Evolutionary conservation across 75 land plant species (phyloP).

Genomic region (Isoetes taiwanensis): DNA sequence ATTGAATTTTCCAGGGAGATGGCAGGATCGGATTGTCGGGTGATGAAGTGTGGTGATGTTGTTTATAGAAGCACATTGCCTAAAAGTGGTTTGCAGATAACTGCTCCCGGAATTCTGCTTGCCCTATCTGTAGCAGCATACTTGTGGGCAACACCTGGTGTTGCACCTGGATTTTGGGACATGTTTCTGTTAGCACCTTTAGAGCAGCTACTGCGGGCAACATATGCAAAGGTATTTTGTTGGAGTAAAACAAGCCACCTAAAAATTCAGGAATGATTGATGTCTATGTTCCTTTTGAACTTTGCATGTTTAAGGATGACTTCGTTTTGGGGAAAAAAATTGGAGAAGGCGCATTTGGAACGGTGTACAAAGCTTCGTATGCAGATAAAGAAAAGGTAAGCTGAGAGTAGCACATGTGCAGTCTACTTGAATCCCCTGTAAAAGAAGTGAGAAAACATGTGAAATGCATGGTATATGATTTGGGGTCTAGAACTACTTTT

Average conservation of each 20-base stretch:
- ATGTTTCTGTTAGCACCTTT: slow-evolving; percentile 92
- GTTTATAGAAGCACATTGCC: slow-evolving; percentile 94
- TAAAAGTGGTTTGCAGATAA: slow-evolving; percentile 43
- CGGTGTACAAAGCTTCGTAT: too few relatives aligned
- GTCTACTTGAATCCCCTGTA: too few relatives aligned
- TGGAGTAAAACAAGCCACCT: too few relatives aligned
- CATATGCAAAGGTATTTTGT: slow-evolving; percentile 52
- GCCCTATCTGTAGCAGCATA: slow-evolving; percentile 57
- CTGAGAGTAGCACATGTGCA: too few relatives aligned
- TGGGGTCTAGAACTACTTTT: too few relatives aligned
- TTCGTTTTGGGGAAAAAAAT: slow-evolving; percentile 79
- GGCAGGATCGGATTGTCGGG: too few relatives aligned
- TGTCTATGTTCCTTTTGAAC: neutral
- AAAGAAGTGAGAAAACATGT: too few relatives aligned
- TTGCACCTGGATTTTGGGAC: slow-evolving; percentile 97
- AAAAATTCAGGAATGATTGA: too few relatives aligned
- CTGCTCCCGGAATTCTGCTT: slow-evolving; percentile 60
- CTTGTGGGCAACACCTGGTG: slow-evolving; percentile 97
- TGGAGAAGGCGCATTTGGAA: too few relatives aligned
- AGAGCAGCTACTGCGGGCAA: slow-evolving; percentile 62
- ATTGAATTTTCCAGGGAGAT: too few relatives aligned
- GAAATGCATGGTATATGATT: too few relatives aligned
- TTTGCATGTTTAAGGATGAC: slow-evolving; percentile 46
- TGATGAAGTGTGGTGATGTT: slow-evolving; percentile 98
- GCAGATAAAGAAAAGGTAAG: too few relatives aligned